These are phyloP conservation scores for Gigaspora rosea DNA, from an alignment of 192 early-diverging fungal species.

Conservation along the genomic window DNA sequence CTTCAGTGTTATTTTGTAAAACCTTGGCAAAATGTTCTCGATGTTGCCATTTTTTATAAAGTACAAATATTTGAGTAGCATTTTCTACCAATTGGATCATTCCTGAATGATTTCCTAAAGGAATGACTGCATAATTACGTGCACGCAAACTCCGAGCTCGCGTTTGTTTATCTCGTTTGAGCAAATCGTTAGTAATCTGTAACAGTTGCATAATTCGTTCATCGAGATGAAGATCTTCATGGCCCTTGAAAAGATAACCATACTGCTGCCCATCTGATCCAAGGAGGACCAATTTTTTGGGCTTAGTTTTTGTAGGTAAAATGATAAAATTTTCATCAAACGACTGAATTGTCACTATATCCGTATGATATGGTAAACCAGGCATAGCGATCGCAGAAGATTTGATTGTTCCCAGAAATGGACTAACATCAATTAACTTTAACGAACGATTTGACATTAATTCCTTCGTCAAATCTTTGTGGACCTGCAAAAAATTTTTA, in stretches of 20 bases:
- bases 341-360: conserved; percentile 46
- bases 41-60: conserved; percentile 79
- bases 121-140: conserved; percentile 71
- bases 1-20: conserved; percentile 43
- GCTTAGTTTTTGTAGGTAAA: conserved; percentile 88
- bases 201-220: conserved; percentile 88
- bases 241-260: conserved; percentile 87
- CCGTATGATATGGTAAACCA: conserved; percentile 33
- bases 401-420: conserved; percentile 53
- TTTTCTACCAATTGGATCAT: conserved; percentile 96
- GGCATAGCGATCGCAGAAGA: conserved; percentile 58
- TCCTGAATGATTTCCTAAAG: conserved; percentile 84
- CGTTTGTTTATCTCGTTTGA: conserved; percentile 55
- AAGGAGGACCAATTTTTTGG: conserved; percentile 76
- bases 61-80: conserved; percentile 73
- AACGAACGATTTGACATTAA: conserved; percentile 56
- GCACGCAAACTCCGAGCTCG: conserved; percentile 42
- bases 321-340: conserved; percentile 57
- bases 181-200: conserved; percentile 59
- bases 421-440: conserved; percentile 59
- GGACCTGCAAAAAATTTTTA: conserved; percentile 44
- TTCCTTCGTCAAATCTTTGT: conserved; percentile 57
- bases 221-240: conserved; percentile 91
- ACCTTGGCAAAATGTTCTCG: conserved; percentile 61
- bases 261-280: conserved; percentile 58